Base-by-base conservation (phyloP, 371 early-diverging fungal genomes). In the Mucor indicus region DNA sequence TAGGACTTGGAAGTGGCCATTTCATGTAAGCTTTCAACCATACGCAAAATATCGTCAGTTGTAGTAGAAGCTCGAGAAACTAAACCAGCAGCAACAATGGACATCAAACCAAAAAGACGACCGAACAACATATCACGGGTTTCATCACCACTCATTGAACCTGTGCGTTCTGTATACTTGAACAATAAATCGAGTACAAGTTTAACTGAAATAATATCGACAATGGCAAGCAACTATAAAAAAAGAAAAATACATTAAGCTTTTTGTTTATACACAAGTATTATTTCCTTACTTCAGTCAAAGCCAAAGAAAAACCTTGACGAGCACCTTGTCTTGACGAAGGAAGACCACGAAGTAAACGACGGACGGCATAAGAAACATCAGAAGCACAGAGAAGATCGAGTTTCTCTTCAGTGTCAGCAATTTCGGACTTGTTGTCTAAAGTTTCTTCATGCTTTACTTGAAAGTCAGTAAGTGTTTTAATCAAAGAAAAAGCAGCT, bases 221-320 rank as follows among this genome's bases (percentile, higher is more conserved):
- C 55, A 32, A 69, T 54, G 12, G 67, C 57, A 40, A 69, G 59
- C 11, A 78, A 53, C 72, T 76, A 38, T 15, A 8, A 29, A 37
- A 20, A 47, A 45, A 31, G 43, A 44, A 13, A 30, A 20, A 12
- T 15, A 20, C 7, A 7, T 15, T 15, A 13, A 32, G 19, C 11
- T 33, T 23, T 12, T 16, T 36, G 1, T 47, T 30, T 39, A 39
- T 29, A 30, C 22, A 9, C 38, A 22, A 20, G n/a, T 15, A 32
- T 33, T 7, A n/a, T 17, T 17, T 19, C 6, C 16, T 48, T 74
- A 81, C 81, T 69, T 96, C 96, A 4, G 93, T 88, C 46, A 97
- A 76, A n/a, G 92, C 93, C 24, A 95, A 71, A 5, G 94, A 83
- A 64, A 93, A 97, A 12, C 98, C 98, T 57, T 95, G 95, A 47